Percentiles rank a stretch among this genome's conserved stretches.
These are phyloP conservation scores for Xylariaceae sp. DNA, from an alignment of 2,329 filamentous ascomycete genomes.

Conservation along the genomic window DNA sequence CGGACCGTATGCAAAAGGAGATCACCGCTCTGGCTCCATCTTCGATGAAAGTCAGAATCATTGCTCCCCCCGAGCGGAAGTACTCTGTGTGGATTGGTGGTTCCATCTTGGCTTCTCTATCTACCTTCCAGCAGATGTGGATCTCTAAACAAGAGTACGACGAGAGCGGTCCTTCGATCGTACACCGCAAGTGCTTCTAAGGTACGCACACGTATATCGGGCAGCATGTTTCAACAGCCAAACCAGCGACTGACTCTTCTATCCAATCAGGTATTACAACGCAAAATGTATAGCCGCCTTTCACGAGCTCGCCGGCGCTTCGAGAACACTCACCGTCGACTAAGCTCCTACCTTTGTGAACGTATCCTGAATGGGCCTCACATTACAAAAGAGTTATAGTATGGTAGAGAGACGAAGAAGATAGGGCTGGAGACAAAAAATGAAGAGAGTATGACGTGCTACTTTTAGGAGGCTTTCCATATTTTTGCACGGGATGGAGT, in stretches of 20 bases:
- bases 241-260: constrained; percentile 4
- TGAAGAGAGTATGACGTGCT: constrained; percentile 44
- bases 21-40: constrained; percentile 98
- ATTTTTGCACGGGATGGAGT: constrained; percentile 42
- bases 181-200: constrained; percentile 99
- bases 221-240: background rate
- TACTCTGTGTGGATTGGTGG: constrained; percentile 99
- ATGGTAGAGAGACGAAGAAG: constrained; percentile 45
- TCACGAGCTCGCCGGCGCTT: constrained; percentile 39
- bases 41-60: constrained; percentile 99
- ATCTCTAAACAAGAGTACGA: constrained; percentile 99
- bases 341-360: constrained; percentile 43
- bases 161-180: constrained; percentile 98
- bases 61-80: constrained; percentile 99
- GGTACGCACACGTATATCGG: constrained; percentile 43
- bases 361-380: constrained; percentile 49
- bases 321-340: constrained; percentile 43
- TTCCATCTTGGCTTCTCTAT: constrained; percentile 98
- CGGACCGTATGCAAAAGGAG: constrained; percentile 99
- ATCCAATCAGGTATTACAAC: constrained; percentile 19
- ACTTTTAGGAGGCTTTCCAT: constrained; percentile 49
- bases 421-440: constrained; percentile 40
- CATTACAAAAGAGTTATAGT: constrained; percentile 54
- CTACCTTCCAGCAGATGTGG: constrained; percentile 99
- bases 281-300: constrained; percentile 28